Conservation (phyloP, 768 basidiomycete species). For the Lentinula edodes region DNA sequence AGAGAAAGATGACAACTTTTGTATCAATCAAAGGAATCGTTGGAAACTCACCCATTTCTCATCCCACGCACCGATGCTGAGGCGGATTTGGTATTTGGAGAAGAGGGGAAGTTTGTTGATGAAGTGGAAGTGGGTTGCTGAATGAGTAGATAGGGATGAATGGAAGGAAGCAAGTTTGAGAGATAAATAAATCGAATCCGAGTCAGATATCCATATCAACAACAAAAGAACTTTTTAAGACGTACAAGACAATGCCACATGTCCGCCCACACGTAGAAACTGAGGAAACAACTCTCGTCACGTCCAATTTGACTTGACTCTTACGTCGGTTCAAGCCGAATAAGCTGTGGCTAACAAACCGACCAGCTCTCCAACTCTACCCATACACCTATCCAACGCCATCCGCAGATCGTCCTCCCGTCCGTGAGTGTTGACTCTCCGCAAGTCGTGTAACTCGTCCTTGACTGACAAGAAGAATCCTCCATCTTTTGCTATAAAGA, state of each 20-base stretch:
- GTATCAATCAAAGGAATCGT: background rate
- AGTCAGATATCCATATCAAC: too few species aligned
- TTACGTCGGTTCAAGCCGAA: slow-evolving; percentile 69
- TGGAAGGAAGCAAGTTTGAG: background rate
- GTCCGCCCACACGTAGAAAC: slow-evolving; percentile 35
- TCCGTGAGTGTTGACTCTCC: slow-evolving; percentile 62
- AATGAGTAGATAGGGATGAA: background rate
- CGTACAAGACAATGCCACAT: slow-evolving; percentile 33
- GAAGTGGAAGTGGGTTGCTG: slow-evolving; percentile 46
- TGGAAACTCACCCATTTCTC: slow-evolving; percentile 42
- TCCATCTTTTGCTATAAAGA: background rate
- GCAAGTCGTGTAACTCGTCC: slow-evolving; percentile 68
- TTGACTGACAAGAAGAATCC: slow-evolving; percentile 49
- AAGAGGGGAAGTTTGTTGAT: slow-evolving; percentile 45
- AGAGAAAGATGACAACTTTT: too few species aligned
- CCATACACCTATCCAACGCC: slow-evolving; percentile 66
- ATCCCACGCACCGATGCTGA: slow-evolving; percentile 42
- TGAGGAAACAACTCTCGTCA: slow-evolving; percentile 44
- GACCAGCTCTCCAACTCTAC: slow-evolving; percentile 65
- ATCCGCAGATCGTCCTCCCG: slow-evolving; percentile 74
- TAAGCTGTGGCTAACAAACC: slow-evolving; percentile 63
- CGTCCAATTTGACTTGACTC: slow-evolving; percentile 80
- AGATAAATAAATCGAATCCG: background rate
- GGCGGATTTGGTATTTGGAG: slow-evolving; percentile 36
- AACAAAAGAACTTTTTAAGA: background rate